phyloP scores from a whole-genome alignment of 1,139 yeast species.

The Suhomyces anneliseae region DNA sequence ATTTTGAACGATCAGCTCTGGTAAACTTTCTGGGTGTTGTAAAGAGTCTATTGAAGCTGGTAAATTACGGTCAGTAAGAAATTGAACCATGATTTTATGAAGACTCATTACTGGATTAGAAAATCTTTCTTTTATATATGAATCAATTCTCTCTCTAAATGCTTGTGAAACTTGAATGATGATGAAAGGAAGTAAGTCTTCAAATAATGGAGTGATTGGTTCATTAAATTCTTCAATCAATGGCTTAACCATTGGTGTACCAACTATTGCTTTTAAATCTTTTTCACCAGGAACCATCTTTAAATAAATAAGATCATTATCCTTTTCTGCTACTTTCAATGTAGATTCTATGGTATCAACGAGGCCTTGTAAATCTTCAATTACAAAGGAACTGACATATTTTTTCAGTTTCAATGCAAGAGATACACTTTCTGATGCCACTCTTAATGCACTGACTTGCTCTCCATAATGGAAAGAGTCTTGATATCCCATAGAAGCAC shows the following conservation, averaged over 20 bases:
- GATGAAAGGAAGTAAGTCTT: constrained; percentile 61
- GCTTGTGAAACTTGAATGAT: constrained; percentile 70
- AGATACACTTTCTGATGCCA: constrained; percentile 32
- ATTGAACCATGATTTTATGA: constrained; percentile 46
- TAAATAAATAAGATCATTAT: constrained; percentile 76
- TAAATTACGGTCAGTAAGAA: constrained; percentile 45
- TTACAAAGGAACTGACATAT: constrained; percentile 43
- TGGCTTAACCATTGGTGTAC: constrained; percentile 60
- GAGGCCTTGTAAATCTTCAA: constrained; percentile 53
- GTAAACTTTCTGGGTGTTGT: constrained; percentile 63
- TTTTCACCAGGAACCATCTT: constrained; percentile 56
- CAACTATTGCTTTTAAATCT: constrained; percentile 44
- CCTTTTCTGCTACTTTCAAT: constrained; percentile 64
- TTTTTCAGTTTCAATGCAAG: constrained; percentile 42
- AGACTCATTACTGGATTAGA: constrained; percentile 53
- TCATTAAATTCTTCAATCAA: constrained; percentile 37
- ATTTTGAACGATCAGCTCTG: constrained; percentile 55
- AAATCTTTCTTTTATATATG: constrained; percentile 52
- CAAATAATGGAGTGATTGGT: constrained; percentile 41
- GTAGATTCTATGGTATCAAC: constrained; percentile 42
- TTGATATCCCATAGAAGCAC: constrained; percentile 54
- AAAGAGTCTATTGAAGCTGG: constrained; percentile 67
- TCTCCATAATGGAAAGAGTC: constrained; percentile 62
- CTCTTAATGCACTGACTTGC: constrained; percentile 59
- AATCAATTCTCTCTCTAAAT: constrained; percentile 63